Evolutionary conservation across 2,329 filamentous ascomycete species (phyloP).

Genomic region (Xylariaceae sp.): DNA sequence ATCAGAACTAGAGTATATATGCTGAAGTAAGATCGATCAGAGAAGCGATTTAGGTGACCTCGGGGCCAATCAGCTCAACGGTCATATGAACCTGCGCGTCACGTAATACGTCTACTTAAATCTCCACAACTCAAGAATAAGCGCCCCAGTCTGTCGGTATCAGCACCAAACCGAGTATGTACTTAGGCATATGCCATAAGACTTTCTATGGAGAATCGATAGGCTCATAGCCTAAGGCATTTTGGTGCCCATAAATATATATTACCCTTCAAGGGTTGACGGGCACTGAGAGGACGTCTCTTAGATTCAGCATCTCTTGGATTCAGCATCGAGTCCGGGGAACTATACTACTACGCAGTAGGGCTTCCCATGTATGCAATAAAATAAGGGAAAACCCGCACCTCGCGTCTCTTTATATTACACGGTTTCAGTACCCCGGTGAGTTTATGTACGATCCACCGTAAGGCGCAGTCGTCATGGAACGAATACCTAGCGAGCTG

Average conservation of each 20-base stretch:
- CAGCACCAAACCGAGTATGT: conserved; percentile 6
- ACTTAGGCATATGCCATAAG: conserved; percentile 1
- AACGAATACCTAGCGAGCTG: conserved; percentile 1
- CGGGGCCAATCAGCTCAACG: not conserved
- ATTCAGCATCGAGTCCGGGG: not conserved
- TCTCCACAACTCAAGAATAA: not conserved
- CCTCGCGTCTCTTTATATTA: not conserved
- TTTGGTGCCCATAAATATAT: too few relatives aligned
- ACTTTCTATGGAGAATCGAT: too few relatives aligned
- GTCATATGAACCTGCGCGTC: not conserved
- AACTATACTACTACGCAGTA: too few relatives aligned
- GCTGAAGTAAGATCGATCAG: not conserved
- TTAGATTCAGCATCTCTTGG: not conserved
- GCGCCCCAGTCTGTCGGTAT: conserved; percentile 6
- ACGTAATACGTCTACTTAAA: not conserved
- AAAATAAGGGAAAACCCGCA: not conserved
- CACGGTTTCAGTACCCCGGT: not conserved
- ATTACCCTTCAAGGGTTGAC: not conserved
- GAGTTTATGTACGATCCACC: not conserved
- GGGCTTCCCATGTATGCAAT: not conserved
- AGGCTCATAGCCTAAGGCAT: too few relatives aligned
- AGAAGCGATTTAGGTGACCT: not conserved
- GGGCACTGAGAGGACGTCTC: not conserved
- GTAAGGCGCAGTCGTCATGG: not conserved
- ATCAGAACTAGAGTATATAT: too few relatives aligned